Evolutionary conservation across 768 basidiomycete species (phyloP).

Genomic region (Cantharellus cinnabarinus): DNA sequence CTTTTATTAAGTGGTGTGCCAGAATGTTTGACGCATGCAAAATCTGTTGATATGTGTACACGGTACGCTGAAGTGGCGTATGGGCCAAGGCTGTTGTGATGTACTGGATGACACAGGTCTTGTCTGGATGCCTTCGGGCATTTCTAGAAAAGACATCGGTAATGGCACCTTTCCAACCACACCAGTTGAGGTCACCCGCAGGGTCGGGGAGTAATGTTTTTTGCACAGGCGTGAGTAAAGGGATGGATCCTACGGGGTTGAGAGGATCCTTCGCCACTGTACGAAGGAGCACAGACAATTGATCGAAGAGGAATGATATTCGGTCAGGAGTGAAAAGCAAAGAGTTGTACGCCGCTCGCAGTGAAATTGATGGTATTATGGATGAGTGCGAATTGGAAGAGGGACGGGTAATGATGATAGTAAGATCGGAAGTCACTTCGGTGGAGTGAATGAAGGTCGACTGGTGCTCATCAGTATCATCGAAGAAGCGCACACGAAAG

Average conservation of each 20-base stretch:
- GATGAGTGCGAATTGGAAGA: conserved; percentile 46
- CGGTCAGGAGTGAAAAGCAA: conserved; percentile 68
- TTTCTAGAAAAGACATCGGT: conserved; percentile 86
- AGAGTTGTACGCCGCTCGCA: conserved; percentile 85
- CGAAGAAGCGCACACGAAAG: conserved; percentile 93
- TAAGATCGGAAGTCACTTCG: conserved; percentile 76
- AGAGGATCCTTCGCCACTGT: conserved; percentile 49
- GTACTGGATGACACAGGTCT: conserved; percentile 71
- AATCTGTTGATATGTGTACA: conserved; percentile 64
- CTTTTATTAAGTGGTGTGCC: conserved; percentile 70
- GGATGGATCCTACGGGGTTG: conserved; percentile 54
- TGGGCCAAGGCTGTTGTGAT: conserved; percentile 24
- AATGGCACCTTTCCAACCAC: conserved; percentile 92
- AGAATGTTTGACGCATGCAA: conserved; percentile 73
- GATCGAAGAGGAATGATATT: conserved; percentile 62
- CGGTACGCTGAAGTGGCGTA: conserved; percentile 21
- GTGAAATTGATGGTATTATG: conserved; percentile 51
- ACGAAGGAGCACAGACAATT: conserved; percentile 59
- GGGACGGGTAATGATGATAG: conserved; percentile 65
- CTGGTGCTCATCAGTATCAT: conserved; percentile 59
- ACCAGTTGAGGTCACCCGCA: conserved; percentile 81
- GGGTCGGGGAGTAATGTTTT: conserved; percentile 58
- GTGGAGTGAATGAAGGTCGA: conserved; percentile 63
- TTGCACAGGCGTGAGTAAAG: conserved; percentile 57
- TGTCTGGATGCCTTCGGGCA: conserved; percentile 56